Conservation (phyloP, 345 rosid species). For the Boechera retrofracta region DNA sequence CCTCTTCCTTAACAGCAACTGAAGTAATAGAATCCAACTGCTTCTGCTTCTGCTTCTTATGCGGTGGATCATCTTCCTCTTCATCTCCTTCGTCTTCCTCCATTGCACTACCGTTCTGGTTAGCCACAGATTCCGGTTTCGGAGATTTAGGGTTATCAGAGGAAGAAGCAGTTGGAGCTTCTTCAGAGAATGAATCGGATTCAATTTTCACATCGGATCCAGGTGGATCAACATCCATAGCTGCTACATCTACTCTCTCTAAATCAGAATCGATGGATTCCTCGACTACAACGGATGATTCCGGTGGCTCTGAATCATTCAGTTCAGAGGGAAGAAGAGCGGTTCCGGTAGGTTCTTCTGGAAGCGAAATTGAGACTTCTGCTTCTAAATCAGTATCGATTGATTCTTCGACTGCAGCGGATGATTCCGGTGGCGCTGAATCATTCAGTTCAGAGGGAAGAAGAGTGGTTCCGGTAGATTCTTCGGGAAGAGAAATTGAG, state of each 20-base stretch:
- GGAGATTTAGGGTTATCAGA: conserved; percentile 72
- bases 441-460: neutral
- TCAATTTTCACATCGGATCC: conserved; percentile 46
- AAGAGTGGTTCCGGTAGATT: neutral
- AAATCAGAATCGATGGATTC: conserved; percentile 30
- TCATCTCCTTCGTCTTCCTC: conserved; percentile 56
- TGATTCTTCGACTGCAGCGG: conserved; percentile 24
- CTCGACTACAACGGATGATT: conserved; percentile 19
- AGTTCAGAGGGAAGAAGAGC: neutral
- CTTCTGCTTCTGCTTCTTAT: conserved; percentile 73
- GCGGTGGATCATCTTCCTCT: conserved; percentile 64
- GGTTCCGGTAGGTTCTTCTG: neutral
- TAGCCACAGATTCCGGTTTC: conserved; percentile 34
- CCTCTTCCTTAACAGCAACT: conserved; percentile 33
- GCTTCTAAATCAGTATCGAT: conserved; percentile 20
- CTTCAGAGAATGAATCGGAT: conserved; percentile 69
- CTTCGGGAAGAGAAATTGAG: conserved; percentile 1
- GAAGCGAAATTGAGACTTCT: conserved; percentile 8
- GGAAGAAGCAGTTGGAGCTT: conserved; percentile 71
- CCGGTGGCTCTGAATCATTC: neutral
- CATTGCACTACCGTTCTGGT: conserved; percentile 25
- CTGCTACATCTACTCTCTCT: conserved; percentile 21
- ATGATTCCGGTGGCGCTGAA: neutral
- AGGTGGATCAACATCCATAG: conserved; percentile 13
- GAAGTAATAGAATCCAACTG: conserved; percentile 54